Base-by-base conservation (phyloP, 2,329 filamentous ascomycete genomes). In the Xylariaceae sp. region DNA sequence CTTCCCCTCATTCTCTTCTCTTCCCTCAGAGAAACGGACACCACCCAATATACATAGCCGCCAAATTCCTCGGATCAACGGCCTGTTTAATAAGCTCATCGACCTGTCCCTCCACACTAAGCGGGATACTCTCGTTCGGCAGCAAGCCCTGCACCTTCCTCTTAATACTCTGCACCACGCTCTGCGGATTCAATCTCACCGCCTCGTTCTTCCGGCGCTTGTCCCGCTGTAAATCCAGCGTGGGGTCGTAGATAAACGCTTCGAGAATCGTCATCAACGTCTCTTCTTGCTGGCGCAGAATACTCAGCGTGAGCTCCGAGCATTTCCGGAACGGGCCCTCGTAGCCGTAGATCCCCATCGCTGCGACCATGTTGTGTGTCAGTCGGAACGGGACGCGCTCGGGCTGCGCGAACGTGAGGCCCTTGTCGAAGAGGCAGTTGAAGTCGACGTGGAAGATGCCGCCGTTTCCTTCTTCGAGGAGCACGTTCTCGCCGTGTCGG, bases 361-460 rank as follows among this genome's bases (percentile, higher is more conserved):
- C 95, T 64, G 96, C 90, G 41, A 95, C 85, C 93, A 99, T 97
- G 75, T 99, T 99, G 80, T 97, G 93, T 3, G 94, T 99, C 48
- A 99, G 81, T 13, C 95, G 89, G 80, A 99, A 99, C 1, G 94
- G 95, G 1, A 99, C 94, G 35, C 89, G 81, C 74, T 99, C 94
- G 0, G 94, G 93, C 73, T 95, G 96, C 63, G 92, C 88, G 72
- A 99, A 97, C 0, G 92, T 97, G 47, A 93, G 83, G 1, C 94
- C 94, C 71, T 99, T 99, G 78, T 99, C 95, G 73, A 99, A 99
- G 3, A 99, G 85, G 74, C 95, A 99, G 76, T 99, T 99, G 81
- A 99, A 99, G 76, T 99, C 94, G 51, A 99, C 95, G 74, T 99
- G 94, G 74, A 99, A 90, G 2, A 96, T 87, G 55, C 93, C 93